phyloP scores from a whole-genome alignment of 768 basidiomycete species.

The Strobilomyces echinocephalus region DNA sequence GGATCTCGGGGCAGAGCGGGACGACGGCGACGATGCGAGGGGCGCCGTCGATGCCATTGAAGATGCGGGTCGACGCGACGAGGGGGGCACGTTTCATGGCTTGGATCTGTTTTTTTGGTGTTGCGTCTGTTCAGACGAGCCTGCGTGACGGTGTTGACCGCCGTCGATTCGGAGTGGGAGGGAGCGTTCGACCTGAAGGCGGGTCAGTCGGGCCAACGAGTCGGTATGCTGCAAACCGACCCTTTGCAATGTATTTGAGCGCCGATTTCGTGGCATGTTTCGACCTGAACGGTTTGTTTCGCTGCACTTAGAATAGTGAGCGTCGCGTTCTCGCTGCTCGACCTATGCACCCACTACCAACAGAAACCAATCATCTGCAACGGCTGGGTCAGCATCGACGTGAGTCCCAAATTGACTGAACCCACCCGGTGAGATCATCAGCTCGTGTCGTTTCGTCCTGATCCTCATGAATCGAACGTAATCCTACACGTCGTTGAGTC shows the following conservation, averaged over 20 bases:
- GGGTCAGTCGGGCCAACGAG: too few relatives aligned
- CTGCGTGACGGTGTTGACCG: constrained; percentile 56
- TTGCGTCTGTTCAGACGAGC: constrained; percentile 75
- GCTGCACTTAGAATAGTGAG: constrained; percentile 35
- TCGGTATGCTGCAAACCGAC: neutral
- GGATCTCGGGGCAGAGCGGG: constrained; percentile 70
- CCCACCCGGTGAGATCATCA: constrained; percentile 92
- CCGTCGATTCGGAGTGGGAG: constrained; percentile 45
- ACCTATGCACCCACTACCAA: too few relatives aligned
- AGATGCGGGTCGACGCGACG: constrained; percentile 69
- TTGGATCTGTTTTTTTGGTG: constrained; percentile 80
- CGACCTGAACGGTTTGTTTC: constrained; percentile 92
- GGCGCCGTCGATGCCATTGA: constrained; percentile 69
- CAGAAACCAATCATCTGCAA: too few relatives aligned
- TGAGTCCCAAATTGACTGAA: constrained; percentile 1
- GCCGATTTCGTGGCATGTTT: constrained; percentile 84
- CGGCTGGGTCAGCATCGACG: too few relatives aligned
- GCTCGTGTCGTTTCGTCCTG: constrained; percentile 84
- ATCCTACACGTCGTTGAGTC: constrained; percentile 46
- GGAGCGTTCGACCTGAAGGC: constrained; percentile 45
- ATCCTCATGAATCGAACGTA: constrained; percentile 86
- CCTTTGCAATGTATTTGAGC: constrained; percentile 81
- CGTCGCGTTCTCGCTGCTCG: too few relatives aligned
- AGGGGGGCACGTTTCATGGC: constrained; percentile 63
- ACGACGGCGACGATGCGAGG: constrained; percentile 87